A percentile compares a stretch with the other conserved stretches of the same genome.
These are phyloP conservation scores for Rhodotorula toruloides DNA, from an alignment of 768 basidiomycete species.

Conservation along the genomic window DNA sequence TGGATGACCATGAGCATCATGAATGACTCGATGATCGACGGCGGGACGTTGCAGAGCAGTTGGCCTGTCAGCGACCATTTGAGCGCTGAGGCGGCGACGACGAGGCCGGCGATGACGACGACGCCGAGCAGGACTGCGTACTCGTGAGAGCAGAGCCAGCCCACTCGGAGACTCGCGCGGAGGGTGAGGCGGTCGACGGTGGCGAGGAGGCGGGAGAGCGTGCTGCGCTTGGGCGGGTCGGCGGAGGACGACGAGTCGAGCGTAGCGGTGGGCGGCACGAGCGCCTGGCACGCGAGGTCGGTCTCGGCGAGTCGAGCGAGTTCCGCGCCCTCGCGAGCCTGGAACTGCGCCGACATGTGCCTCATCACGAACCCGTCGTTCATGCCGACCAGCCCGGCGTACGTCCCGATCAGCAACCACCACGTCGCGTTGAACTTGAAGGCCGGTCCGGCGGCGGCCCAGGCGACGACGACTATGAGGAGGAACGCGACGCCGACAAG, in stretches of 20 bases:
- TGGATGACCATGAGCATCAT: constrained; percentile 1
- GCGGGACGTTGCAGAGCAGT: not conserved
- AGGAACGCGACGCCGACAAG: not conserved
- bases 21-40: not conserved
- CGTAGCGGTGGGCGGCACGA: not conserved
- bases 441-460: not conserved
- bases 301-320: not conserved
- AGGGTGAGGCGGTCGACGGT: not conserved
- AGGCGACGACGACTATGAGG: not conserved
- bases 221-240: not conserved
- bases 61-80: not conserved
- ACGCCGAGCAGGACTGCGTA: not conserved
- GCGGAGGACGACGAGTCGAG: not conserved
- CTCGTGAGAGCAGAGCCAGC: not conserved
- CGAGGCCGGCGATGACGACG: not conserved
- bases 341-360: not conserved
- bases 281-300: not conserved
- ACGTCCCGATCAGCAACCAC: not conserved
- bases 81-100: not conserved
- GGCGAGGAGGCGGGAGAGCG: not conserved
- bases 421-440: not conserved
- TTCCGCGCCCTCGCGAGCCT: not conserved
- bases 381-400: not conserved
- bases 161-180: not conserved
- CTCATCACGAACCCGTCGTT: not conserved